Evolutionary conservation across 345 rosid genomes (phyloP), one percentile per base, ranked within the genome.

Genomic region (Noccaea bulbosa): DNA sequence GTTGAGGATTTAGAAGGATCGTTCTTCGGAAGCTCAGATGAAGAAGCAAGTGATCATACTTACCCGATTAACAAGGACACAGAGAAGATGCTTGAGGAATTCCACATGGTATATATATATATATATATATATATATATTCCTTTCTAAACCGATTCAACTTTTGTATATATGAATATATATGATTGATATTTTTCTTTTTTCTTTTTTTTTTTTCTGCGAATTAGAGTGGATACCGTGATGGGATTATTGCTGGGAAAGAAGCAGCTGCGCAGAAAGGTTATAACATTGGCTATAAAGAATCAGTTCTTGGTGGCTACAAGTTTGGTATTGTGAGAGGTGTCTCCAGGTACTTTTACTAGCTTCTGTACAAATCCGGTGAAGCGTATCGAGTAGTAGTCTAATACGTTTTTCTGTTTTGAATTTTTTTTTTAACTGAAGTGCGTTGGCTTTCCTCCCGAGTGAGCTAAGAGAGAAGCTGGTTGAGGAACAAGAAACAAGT

Each of bases 191-290:
- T 2, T 22, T 22, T 1, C n/a, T n/a, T n/a, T n/a, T n/a, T n/a
- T 20, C 9, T 10, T 51, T 15, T 20, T 27, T 49, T 54, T 47
- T 53, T 15, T 40, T 52, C 44, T 35, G 38, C 52, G 60, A 37
- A 74, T n/a, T 50, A 91, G 96, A 55, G 81, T 10, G 97, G 98
- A 67, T 93, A 87, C 71, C 91, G 93, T 17, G 97, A 89, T 35
- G 97, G 98, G 47, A 71, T 91, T 45, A 59, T 78, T 24, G 95
- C 93, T 0, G 96, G 96, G 59, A 84, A 86, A 79, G 90, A 91
- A 65, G 87, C 86, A 43, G 78, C 83, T 73, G 84, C 93, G 4
- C 95, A 91, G 38, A 84, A 85, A 69, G 98, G 98, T 59, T 93
- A 87, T 62, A 87, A 89, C 79, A 27, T 72, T 46, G 97, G 96